These are phyloP conservation scores for Aspergillus tanneri DNA, from an alignment of 2,329 filamentous ascomycete species.

Conservation along the genomic window DNA sequence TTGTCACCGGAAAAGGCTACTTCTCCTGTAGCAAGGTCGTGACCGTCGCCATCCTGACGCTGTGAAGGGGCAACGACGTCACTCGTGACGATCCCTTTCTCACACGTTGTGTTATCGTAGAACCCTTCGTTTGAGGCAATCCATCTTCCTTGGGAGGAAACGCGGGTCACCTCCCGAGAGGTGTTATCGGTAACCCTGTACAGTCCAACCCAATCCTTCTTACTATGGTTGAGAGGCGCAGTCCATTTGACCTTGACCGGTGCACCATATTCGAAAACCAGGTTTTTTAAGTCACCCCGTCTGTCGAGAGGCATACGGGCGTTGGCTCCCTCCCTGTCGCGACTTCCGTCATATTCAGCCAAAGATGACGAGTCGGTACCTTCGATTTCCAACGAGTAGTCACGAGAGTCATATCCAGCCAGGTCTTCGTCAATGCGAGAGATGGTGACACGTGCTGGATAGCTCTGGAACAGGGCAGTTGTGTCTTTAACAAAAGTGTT, in stretches of 20 bases:
- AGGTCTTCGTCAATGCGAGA: constrained; percentile 76
- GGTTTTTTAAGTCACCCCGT: constrained; percentile 65
- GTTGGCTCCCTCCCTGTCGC: constrained; percentile 70
- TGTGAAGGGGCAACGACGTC: constrained; percentile 58
- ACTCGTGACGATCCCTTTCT: constrained; percentile 71
- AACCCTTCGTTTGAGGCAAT: constrained; percentile 72
- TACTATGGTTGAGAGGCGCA: constrained; percentile 81
- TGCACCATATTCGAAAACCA: constrained; percentile 83
- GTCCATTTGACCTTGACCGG: constrained; percentile 89
- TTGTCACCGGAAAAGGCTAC: constrained; percentile 89
- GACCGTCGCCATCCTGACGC: constrained; percentile 48
- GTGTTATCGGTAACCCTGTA: constrained; percentile 96
- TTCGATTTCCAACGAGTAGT: constrained; percentile 75
- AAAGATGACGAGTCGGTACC: constrained; percentile 59
- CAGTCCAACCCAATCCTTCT: constrained; percentile 91
- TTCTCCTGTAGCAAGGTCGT: constrained; percentile 70
- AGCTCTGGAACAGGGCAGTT: constrained; percentile 81
- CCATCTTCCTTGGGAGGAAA: constrained; percentile 88
- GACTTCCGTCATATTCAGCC: constrained; percentile 59
- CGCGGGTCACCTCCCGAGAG: constrained; percentile 77
- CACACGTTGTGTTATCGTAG: constrained; percentile 73
- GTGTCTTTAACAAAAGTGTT: constrained; percentile 86
- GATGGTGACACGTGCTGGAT: constrained; percentile 81
- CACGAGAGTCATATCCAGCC: constrained; percentile 72
- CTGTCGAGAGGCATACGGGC: constrained; percentile 65